Evolutionary conservation across 805 yeast species (phyloP).

Genomic region (Candida chilensis): DNA sequence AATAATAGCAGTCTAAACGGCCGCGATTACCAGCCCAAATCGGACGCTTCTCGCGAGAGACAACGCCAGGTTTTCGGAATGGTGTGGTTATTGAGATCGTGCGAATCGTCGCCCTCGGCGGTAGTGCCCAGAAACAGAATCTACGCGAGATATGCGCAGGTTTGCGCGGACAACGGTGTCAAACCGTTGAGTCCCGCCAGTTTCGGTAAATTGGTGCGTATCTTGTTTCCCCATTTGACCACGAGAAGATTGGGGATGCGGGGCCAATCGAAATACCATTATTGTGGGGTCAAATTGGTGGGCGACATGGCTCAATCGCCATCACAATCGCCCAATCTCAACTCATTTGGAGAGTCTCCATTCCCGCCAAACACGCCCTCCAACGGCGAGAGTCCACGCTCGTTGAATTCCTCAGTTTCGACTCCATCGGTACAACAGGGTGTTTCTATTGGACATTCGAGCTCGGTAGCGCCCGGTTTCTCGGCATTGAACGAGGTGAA

Average conservation of each 20-base stretch:
- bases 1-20: background rate
- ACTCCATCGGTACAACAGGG: no score
- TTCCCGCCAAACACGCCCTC: constrained; percentile 4
- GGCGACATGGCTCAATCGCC: background rate
- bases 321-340: constrained; percentile 1
- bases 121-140: constrained; percentile 32
- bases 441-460: no score
- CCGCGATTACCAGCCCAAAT: constrained; percentile 8
- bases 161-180: constrained; percentile 26
- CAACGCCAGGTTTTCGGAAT: constrained; percentile 75
- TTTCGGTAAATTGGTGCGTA: constrained; percentile 65
- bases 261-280: constrained; percentile 79
- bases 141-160: constrained; percentile 29
- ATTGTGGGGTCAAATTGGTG: constrained; percentile 58
- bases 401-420: background rate
- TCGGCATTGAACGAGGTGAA: no score
- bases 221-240: constrained; percentile 55
- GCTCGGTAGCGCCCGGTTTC: no score
- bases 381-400: constrained; percentile 4
- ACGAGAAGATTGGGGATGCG: constrained; percentile 77
- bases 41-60: constrained; percentile 30
- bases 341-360: background rate
- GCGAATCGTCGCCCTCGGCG: constrained; percentile 39
- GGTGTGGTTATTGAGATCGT: constrained; percentile 68
- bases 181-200: constrained; percentile 30